These are phyloP conservation scores for Salmacisia buchloeana DNA, from an alignment of 1,284 basidiomycete genomes.

Conservation along the genomic window DNA sequence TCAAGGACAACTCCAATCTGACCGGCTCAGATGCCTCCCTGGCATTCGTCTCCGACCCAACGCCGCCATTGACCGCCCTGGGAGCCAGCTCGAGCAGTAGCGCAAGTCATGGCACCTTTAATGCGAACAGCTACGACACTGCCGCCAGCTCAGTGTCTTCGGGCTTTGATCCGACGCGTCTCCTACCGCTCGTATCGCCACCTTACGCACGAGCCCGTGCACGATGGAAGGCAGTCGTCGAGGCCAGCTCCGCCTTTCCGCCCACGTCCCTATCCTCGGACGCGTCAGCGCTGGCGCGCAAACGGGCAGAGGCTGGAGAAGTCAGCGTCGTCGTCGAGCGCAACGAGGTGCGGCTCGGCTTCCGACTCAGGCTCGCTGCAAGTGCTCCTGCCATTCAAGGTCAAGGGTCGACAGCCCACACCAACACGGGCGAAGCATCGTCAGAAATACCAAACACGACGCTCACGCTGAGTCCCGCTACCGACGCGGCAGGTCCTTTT, in stretches of 20 bases:
- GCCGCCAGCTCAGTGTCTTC: background rate
- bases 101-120: background rate
- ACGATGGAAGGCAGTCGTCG: background rate
- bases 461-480: no score
- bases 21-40: background rate
- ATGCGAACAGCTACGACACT: no score
- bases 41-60: constrained; percentile 18
- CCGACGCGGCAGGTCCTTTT: background rate
- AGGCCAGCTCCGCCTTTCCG: background rate
- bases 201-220: constrained; percentile 17
- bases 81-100: background rate
- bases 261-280: constrained; percentile 2
- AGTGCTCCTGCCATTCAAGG: constrained; percentile 11
- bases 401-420: no score
- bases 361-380: constrained; percentile 19
- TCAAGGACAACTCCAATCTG: background rate
- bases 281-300: background rate
- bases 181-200: constrained; percentile 23
- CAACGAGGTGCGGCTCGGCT: constrained; percentile 15
- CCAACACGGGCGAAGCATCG: no score
- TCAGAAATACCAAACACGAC: no score
- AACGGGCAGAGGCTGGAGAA: background rate
- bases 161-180: constrained; percentile 16
- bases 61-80: background rate
- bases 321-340: constrained; percentile 8